A percentile compares a stretch with the other conserved stretches of the same genome.
Evolutionary conservation across 1,139 yeast species (phyloP).

Genomic region (Pichia kudriavzevii): DNA sequence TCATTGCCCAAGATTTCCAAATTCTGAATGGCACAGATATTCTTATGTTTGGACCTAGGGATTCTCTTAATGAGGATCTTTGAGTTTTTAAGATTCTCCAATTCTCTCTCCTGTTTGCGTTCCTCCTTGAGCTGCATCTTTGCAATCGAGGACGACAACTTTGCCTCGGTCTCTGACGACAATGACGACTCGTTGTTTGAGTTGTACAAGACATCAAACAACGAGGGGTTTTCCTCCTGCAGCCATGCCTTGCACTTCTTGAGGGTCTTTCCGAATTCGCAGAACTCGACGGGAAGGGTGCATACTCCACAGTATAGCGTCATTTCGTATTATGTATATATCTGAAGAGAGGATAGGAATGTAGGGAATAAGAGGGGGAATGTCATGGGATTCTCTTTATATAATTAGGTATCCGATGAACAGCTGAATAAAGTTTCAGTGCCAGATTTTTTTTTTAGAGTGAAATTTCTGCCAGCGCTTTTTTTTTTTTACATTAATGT

Average conservation of each 20-base stretch:
- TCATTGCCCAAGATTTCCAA: constrained; percentile 66
- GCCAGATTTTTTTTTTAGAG: too few relatives aligned
- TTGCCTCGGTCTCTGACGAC: constrained; percentile 71
- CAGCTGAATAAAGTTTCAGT: too few relatives aligned
- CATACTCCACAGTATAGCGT: constrained; percentile 85
- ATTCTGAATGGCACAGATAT: constrained; percentile 79
- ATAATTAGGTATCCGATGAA: too few relatives aligned
- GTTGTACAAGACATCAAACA: constrained; percentile 55
- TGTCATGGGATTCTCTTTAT: too few relatives aligned
- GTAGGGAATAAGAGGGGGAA: too few relatives aligned
- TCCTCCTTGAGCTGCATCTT: constrained; percentile 88
- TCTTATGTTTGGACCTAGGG: constrained; percentile 85
- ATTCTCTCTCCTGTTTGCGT: constrained; percentile 77
- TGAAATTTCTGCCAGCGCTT: too few relatives aligned
- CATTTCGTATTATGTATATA: too few relatives aligned
- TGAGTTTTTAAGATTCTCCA: constrained; percentile 68
- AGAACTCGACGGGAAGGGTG: constrained; percentile 83
- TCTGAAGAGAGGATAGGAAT: too few relatives aligned
- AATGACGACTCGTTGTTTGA: constrained; percentile 48
- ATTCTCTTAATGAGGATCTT: constrained; percentile 80
- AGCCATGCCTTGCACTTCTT: constrained; percentile 86
- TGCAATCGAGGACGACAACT: constrained; percentile 71
- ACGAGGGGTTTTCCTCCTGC: constrained; percentile 45
- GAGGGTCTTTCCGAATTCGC: constrained; percentile 83
- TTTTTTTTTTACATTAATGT: too few relatives aligned